Conservation (phyloP, 176 grass and related monocot species). For the Musa acuminata region DNA sequence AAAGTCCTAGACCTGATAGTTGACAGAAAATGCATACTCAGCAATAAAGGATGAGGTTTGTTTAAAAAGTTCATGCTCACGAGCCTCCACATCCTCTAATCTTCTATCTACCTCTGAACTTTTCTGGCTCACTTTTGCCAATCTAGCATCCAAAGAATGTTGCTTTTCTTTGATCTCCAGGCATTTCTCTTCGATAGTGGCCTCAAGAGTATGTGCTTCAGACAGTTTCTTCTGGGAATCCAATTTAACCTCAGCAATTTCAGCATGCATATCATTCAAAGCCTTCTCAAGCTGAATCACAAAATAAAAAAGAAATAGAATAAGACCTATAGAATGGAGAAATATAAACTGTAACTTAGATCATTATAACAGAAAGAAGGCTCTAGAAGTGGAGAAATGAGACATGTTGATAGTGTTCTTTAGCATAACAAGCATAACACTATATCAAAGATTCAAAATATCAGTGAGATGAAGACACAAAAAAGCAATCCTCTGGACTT, state of each 20-base stretch:
- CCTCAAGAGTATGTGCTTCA: slow-evolving; percentile 67
- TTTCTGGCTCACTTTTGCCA: slow-evolving; percentile 78
- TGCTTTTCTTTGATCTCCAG: slow-evolving; percentile 67
- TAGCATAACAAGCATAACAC: too few species aligned
- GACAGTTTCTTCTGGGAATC: slow-evolving; percentile 56
- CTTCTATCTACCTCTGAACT: slow-evolving; percentile 72
- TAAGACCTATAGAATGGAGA: background rate
- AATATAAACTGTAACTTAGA: background rate
- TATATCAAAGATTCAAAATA: too few species aligned
- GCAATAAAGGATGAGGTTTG: slow-evolving; percentile 18
- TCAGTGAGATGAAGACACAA: too few species aligned
- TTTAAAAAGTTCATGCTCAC: slow-evolving; percentile 64
- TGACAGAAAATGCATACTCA: slow-evolving; percentile 5
- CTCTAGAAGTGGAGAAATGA: too few species aligned
- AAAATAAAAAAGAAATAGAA: slow-evolving; percentile 15
- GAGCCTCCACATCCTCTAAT: slow-evolving; percentile 66
- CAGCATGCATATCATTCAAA: slow-evolving; percentile 47
- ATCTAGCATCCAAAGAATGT: slow-evolving; percentile 71
- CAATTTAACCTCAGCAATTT: slow-evolving; percentile 75
- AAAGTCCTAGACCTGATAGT: background rate
- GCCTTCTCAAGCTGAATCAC: slow-evolving; percentile 69
- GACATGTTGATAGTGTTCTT: too few species aligned
- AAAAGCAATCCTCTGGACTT: too few species aligned
- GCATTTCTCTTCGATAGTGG: slow-evolving; percentile 58
- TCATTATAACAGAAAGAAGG: background rate